Evolutionary conservation across 176 grass and related monocot species (phyloP).

Genomic region (Bothriochloa decipiens): DNA sequence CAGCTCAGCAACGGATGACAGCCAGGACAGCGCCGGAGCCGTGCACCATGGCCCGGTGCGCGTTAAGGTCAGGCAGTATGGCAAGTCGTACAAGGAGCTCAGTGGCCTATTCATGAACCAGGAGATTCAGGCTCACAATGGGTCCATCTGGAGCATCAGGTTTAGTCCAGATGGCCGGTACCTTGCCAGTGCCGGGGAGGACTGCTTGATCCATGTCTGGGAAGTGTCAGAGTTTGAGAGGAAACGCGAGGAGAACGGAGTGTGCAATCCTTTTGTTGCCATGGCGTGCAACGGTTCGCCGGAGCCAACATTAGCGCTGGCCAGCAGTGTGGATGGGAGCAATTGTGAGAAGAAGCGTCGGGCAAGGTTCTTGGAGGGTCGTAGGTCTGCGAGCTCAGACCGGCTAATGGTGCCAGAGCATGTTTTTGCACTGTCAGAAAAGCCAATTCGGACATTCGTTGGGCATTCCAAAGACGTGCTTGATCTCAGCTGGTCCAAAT

Average conservation of each 20-base stretch:
- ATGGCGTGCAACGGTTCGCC: conserved; percentile 59
- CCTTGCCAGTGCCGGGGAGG: conserved; percentile 88
- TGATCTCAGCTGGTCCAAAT: conserved; percentile 98
- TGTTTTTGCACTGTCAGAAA: conserved; percentile 84
- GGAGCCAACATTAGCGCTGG: conserved; percentile 56
- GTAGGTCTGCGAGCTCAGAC: conserved; percentile 57
- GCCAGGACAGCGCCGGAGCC: conserved; percentile 63
- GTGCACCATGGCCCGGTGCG: conserved; percentile 59
- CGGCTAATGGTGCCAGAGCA: conserved; percentile 77
- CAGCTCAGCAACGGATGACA: conserved; percentile 94
- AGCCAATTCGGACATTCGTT: conserved; percentile 73
- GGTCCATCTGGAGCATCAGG: conserved; percentile 89
- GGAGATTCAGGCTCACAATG: conserved; percentile 83
- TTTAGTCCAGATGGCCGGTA: conserved; percentile 82
- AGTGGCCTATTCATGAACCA: conserved; percentile 86
- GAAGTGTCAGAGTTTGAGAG: conserved; percentile 71
- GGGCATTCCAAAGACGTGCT: conserved; percentile 88
- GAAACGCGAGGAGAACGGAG: conserved; percentile 58
- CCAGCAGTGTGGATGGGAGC: conserved; percentile 47
- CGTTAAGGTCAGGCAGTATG: conserved; percentile 72
- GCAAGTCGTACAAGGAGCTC: conserved; percentile 91
- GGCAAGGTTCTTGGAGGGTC: conserved; percentile 52
- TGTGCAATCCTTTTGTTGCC: conserved; percentile 65
- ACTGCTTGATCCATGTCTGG: conserved; percentile 95
- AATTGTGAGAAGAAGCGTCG: conserved; percentile 70